phyloP scores from a whole-genome alignment of 257 asterid species.

The Rauvolfia tetraphylla region DNA sequence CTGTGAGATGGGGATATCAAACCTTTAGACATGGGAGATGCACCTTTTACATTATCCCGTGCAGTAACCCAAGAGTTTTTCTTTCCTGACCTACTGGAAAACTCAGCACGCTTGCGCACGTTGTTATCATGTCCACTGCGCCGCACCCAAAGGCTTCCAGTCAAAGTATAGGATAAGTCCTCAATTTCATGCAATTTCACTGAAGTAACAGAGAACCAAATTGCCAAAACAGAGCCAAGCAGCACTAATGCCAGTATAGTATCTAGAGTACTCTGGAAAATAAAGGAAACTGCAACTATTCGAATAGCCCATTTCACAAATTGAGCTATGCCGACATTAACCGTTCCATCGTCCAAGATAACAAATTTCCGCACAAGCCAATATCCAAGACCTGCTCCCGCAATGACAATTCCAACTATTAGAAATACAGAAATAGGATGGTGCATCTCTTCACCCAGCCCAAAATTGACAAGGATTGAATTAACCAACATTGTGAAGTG shows the following conservation, averaged over 20 bases:
- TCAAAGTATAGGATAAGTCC: constrained; percentile 38
- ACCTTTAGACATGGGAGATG: constrained; percentile 27
- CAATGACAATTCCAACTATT: constrained; percentile 63
- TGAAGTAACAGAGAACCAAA: constrained; percentile 37
- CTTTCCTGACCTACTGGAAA: constrained; percentile 52
- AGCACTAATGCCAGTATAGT: constrained; percentile 50
- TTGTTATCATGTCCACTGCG: constrained; percentile 29
- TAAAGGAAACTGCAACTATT: constrained; percentile 56
- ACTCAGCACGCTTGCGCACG: constrained; percentile 55
- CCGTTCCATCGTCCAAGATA: constrained; percentile 78
- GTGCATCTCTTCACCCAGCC: constrained; percentile 85
- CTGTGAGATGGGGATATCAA: constrained; percentile 1
- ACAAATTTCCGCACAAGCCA: constrained; percentile 91
- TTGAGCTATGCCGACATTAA: constrained; percentile 75
- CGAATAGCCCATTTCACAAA: constrained; percentile 94
- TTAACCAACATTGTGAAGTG: constrained; percentile 57
- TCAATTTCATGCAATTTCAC: constrained; percentile 29
- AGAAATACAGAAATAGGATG: constrained; percentile 75
- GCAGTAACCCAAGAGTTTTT: constrained; percentile 33
- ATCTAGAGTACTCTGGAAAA: constrained; percentile 88
- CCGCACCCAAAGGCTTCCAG: constrained; percentile 33
- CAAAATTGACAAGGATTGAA: constrained; percentile 67
- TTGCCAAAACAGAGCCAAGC: constrained; percentile 42
- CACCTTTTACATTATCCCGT: constrained; percentile 38
- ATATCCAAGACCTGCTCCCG: constrained; percentile 90